Conservation (phyloP, 768 basidiomycete genomes). For the Pholiota microspora region DNA sequence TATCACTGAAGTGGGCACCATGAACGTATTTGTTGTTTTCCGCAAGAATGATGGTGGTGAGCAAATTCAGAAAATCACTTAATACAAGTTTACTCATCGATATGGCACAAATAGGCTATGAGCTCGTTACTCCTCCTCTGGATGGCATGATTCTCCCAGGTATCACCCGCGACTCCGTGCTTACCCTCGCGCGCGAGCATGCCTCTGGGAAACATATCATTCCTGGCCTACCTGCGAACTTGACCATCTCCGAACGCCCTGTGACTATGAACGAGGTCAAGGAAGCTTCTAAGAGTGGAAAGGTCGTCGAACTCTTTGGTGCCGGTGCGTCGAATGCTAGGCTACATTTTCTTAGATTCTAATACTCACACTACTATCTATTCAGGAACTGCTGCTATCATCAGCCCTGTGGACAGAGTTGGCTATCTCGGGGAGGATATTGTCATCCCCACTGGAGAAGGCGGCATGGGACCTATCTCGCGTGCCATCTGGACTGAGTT, state of each 20-base stretch:
- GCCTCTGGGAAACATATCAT: conserved; percentile 42
- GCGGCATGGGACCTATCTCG: conserved; percentile 82
- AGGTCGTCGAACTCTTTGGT: conserved; percentile 79
- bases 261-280: conserved; percentile 79
- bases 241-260: conserved; percentile 64
- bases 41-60: conserved; percentile 64
- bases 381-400: conserved; percentile 75
- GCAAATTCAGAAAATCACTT: neutral
- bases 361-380: neutral
- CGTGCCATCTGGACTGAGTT: conserved; percentile 68
- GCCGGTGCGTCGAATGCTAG: conserved; percentile 50
- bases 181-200: conserved; percentile 68
- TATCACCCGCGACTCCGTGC: conserved; percentile 84
- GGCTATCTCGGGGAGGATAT: conserved; percentile 70
- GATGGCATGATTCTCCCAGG: conserved; percentile 93
- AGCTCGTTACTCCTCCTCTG: conserved; percentile 85
- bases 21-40: conserved; percentile 89
- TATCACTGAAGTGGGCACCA: conserved; percentile 79
- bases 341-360: neutral
- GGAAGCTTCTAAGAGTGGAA: conserved; percentile 52
- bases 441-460: conserved; percentile 58
- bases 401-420: conserved; percentile 69
- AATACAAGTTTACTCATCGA: conserved; percentile 4
- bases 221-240: conserved; percentile 48
- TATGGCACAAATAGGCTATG: conserved; percentile 59